A percentile compares a stretch with the other conserved stretches of the same genome.
Evolutionary conservation across 176 grass and related monocot species (phyloP).

Genomic region (Chrysopogon serrulatus): DNA sequence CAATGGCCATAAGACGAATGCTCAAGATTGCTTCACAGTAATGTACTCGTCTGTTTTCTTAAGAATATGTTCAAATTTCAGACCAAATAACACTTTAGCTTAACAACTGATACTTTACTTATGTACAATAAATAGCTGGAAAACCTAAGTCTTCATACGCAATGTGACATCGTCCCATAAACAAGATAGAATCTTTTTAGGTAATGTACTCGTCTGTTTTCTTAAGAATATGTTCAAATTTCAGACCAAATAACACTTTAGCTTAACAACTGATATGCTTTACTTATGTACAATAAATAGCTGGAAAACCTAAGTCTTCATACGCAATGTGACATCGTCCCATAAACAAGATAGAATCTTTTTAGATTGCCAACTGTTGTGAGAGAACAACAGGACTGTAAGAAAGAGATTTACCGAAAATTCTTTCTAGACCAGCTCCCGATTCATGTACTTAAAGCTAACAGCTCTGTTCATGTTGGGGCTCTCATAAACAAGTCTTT

Average conservation of each 20-base stretch:
- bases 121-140: not conserved
- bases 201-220: not conserved
- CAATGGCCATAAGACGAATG: not conserved
- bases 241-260: not conserved
- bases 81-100: not conserved
- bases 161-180: too few species aligned
- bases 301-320: not conserved
- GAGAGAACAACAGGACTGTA: not conserved
- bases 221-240: not conserved
- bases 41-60: not conserved
- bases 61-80: not conserved
- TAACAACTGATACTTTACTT: too few species aligned
- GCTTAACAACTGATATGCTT: not conserved
- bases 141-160: too few species aligned
- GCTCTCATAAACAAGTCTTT: constrained; percentile 86
- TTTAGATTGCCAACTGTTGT: not conserved
- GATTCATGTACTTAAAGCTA: constrained; percentile 99
- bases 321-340: not conserved
- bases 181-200: too few species aligned
- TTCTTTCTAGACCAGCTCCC: constrained; percentile 97
- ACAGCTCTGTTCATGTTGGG: constrained; percentile 98
- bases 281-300: too few species aligned
- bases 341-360: not conserved
- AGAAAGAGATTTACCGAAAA: constrained; percentile 73
- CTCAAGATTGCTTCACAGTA: not conserved